A percentile compares a stretch with the other conserved stretches of the same genome.
Conservation (phyloP, 345 rosid genomes). For the Arabis alpina region DNA sequence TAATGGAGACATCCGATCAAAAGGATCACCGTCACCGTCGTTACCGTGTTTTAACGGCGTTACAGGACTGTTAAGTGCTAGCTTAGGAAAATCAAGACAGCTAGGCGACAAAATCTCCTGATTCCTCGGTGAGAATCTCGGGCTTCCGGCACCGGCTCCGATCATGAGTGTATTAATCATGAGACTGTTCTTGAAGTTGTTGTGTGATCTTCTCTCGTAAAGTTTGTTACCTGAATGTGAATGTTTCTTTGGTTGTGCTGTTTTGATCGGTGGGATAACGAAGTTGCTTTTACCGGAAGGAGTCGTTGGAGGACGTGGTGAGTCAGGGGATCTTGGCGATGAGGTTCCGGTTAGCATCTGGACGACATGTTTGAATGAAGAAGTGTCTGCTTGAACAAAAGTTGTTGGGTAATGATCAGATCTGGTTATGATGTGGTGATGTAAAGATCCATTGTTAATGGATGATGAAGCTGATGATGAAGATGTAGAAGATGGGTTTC, state of each 20-base stretch:
- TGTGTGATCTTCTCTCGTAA: conserved; percentile 81
- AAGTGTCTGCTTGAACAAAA: conserved; percentile 88
- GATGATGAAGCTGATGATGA: conserved; percentile 39
- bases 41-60: conserved; percentile 61
- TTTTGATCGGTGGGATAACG: conserved; percentile 73
- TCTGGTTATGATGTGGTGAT: conserved; percentile 69
- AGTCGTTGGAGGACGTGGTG: conserved; percentile 46
- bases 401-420: conserved; percentile 97
- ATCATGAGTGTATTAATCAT: conserved; percentile 79
- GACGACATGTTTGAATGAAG: conserved; percentile 90
- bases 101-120: conserved; percentile 88
- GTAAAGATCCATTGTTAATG: conserved; percentile 43
- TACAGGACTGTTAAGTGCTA: conserved; percentile 89
- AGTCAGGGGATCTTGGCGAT: conserved; percentile 45
- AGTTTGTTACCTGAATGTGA: conserved; percentile 61
- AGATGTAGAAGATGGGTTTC: conserved; percentile 50
- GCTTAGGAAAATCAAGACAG: conserved; percentile 89
- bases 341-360: conserved; percentile 93
- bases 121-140: conserved; percentile 68
- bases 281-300: conserved; percentile 41
- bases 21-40: conserved; percentile 61
- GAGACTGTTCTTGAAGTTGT: conserved; percentile 75
- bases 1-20: conserved; percentile 64
- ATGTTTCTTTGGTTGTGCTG: conserved; percentile 57
- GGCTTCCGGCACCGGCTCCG: conserved; percentile 40